Base-by-base conservation (phyloP, 2,329 filamentous ascomycete species). In the Cryphonectria nitschkei region DNA sequence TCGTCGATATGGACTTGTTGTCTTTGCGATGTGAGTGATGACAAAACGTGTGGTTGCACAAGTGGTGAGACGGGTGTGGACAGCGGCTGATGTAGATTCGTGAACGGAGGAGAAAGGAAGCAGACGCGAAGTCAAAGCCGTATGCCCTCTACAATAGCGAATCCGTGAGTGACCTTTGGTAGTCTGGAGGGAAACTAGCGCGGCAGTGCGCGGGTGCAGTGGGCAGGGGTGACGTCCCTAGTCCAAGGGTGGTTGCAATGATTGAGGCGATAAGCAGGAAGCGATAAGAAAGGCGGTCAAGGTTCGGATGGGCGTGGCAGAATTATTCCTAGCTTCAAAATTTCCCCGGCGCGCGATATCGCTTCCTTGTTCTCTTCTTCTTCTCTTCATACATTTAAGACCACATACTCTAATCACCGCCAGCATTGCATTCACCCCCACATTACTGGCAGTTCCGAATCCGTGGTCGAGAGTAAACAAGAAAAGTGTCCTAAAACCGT, bases 401-500 rank as follows among this genome's bases (percentile, higher is more conserved):
- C 78, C 78, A 76, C 70, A 71, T 72, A 75, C 75, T 75, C 62
- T 73, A 78, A 77, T 76, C 75, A 76, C 78, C 80, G 82, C 77
- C 82, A 83, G 82, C 78, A 75, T 68, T 69, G 71, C 68, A 64
- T 60, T 72, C 76, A 75, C 75, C 77, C 77, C 76, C 75, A 81
- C 80, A 81, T 80, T 80, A 79, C 84, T 86, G 86, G 80, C 83
- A 83, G 84, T 80, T 81, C 81, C 82, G 84, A 84, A 84, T 80
- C 74, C 81, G 84, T 85, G 82, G 87, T 88, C 87, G 78, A 89
- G 87, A 90, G 78, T 75, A 43, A 83, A 80, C 80, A 80, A 75
- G 75, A 75, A 74, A 76, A 78, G 81, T 80, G 54, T 84, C 86
- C 86, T 85, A 90, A 90, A 89, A 90, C 88, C 88, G 89, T 90